These are phyloP conservation scores for Cyclocybe aegerita DNA, from an alignment of 768 basidiomycete species.

Conservation along the genomic window DNA sequence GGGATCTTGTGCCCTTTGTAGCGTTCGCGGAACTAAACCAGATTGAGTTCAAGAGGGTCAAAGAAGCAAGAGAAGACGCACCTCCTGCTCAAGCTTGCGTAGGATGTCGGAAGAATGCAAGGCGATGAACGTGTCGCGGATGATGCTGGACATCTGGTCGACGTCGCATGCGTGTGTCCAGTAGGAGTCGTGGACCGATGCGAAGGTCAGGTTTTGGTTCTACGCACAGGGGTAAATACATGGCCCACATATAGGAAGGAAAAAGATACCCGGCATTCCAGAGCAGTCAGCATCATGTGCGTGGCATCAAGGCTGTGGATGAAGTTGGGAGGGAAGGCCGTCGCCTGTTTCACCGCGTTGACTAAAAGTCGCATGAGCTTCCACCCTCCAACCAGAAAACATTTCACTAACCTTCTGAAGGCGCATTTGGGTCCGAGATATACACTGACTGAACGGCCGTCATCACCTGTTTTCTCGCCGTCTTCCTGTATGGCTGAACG, in stretches of 20 bases:
- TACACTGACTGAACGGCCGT: slow-evolving; percentile 85
- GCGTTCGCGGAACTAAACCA: slow-evolving; percentile 64
- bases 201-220: slow-evolving; percentile 79
- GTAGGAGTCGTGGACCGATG: slow-evolving; percentile 98
- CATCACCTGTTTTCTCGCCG: slow-evolving; percentile 76
- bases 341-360: slow-evolving; percentile 82
- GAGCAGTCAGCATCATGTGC: slow-evolving; percentile 96
- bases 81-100: slow-evolving; percentile 69
- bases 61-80: slow-evolving; percentile 28
- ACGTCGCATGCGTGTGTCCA: slow-evolving; percentile 94
- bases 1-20: slow-evolving; percentile 76
- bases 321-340: slow-evolving; percentile 98
- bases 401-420: slow-evolving; percentile 55
- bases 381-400: not conserved
- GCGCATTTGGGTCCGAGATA: slow-evolving; percentile 82
- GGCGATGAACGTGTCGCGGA: slow-evolving; percentile 91
- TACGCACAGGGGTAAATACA: slow-evolving; percentile 25
- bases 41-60: not conserved
- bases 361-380: slow-evolving; percentile 38
- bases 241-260: not conserved
- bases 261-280: slow-evolving; percentile 70
- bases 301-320: slow-evolving; percentile 97
- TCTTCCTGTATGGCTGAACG: slow-evolving; percentile 93
- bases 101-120: slow-evolving; percentile 90
- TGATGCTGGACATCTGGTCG: slow-evolving; percentile 84